Evolutionary conservation across 2,329 filamentous ascomycete genomes (phyloP), one percentile per base, ranked within the genome.

Genomic region (Celoporthe dispersa): DNA sequence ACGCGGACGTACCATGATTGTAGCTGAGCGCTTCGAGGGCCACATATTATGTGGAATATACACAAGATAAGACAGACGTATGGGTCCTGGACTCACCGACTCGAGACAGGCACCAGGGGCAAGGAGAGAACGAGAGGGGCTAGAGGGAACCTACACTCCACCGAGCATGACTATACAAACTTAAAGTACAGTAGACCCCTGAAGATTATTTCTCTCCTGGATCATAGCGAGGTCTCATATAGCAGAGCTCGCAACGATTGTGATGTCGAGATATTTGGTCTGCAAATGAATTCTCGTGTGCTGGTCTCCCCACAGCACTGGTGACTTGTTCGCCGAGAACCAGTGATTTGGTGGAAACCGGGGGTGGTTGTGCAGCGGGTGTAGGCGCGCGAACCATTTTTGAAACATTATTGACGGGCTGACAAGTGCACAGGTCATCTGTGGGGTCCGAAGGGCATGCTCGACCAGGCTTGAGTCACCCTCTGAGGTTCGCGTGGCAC

Each of bases 391-490:
- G 31, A 60, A n/a, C 57, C 57, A 37, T 60, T 37, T n/a, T 37
- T 37, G 57, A 37, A 60, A 60, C 57, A 60, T n/a, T 33, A 37
- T 14, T 60, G 33, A 60, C 22, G 14, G 33, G n/a, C 57, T n/a
- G 62, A 51, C 62, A 25, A 33, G 39, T 51, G 62, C 41, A 64
- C 62, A 64, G 41, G 62, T 64, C 62, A 64, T 64, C 62, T 64
- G 62, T 64, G 62, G 39, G 28, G 62, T 64, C 62, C 41, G 51
- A 62, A 62, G 12, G 37, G 37, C 25, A 19, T 63, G 4, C 16
- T 44, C 41, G n/a, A 63, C 61, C 61, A 64, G 37, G n/a, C 62
- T 31, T 63, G 57, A 59, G 28, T 35, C 55, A 59, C 31, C 61
- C 3, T 31, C n/a, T 41, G 61, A 44, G 39, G 39, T 4, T 28